Conservation (phyloP, 2,329 filamentous ascomycete species). For the Pyrenochaeta sp. region DNA sequence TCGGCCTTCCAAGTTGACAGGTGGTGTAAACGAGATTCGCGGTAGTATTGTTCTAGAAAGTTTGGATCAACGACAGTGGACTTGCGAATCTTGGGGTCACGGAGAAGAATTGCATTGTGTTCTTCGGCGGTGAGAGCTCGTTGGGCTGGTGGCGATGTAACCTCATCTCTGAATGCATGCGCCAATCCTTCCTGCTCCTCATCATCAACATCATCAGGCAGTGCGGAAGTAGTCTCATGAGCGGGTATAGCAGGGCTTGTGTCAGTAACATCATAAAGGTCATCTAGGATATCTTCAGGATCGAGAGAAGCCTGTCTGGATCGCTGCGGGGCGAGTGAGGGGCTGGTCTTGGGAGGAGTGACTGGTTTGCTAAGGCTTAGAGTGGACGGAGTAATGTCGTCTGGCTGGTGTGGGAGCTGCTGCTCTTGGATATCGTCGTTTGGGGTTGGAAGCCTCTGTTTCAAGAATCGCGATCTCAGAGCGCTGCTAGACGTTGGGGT, state of each 20-base stretch:
- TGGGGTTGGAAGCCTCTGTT: slow-evolving; percentile 33
- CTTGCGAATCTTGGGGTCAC: slow-evolving; percentile 84
- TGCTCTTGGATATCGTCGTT: slow-evolving; percentile 37
- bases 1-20: slow-evolving; percentile 97
- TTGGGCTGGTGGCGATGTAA: slow-evolving; percentile 2
- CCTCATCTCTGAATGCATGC: too few species aligned
- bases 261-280: slow-evolving; percentile 33
- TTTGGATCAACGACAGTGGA: slow-evolving; percentile 92
- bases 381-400: slow-evolving; percentile 33
- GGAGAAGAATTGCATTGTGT: slow-evolving; percentile 84
- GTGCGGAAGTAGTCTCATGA: slow-evolving; percentile 9
- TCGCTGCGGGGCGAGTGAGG: slow-evolving; percentile 20
- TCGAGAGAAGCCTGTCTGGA: slow-evolving; percentile 8
- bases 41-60: slow-evolving; percentile 93
- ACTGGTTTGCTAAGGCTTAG: slow-evolving; percentile 22
- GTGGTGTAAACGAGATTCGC: slow-evolving; percentile 93
- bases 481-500: slow-evolving; percentile 29
- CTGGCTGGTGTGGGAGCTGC: slow-evolving; percentile 43
- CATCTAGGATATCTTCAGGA: slow-evolving; percentile 11
- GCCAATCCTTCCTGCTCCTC: too few species aligned
- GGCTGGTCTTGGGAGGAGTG: slow-evolving; percentile 42
- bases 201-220: too few species aligned
- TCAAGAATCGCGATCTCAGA: slow-evolving; percentile 32
- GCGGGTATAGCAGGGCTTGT: slow-evolving; percentile 23
- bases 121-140: slow-evolving; percentile 80